Base-by-base conservation (phyloP, 2,329 filamentous ascomycete species). In the Fusarium clavum region DNA sequence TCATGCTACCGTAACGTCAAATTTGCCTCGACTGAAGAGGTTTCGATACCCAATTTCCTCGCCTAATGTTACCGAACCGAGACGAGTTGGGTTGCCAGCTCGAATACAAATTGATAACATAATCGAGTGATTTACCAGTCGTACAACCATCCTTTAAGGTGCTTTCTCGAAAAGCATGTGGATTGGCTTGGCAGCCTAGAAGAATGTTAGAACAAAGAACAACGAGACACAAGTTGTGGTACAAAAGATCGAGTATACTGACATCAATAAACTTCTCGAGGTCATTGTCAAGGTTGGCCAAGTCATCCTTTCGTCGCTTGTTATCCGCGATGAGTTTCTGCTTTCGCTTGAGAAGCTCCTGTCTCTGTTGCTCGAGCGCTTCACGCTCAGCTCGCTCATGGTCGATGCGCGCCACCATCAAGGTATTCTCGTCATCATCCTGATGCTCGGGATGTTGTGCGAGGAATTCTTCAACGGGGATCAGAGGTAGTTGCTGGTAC, bases 181-280 rank as follows among this genome's bases (percentile, higher is more conserved):
- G 62, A 97, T 97, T 0, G 93, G 93, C 85, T 94, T 95, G 53
- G 93, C 93, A 52, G 92, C 93, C 92, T 94, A 70, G 14, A 40
- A 62, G 56, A 12, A 47, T 24, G 56, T 72, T 73, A 78, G 72
- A 46, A 61, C 40, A 38, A 30, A 29, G 12, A 32, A 30, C 11
- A n/a, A 38, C 22, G 44, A 18, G 40, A 10, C 34, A 46, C 7
- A 20, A 25, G 29, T 20, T 16, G 27, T 13, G 14, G 13, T 9
- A 48, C 6, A 48, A 30, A 22, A 22, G 13, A 6, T 27, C 18
- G 12, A n/a, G 11, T 22, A 30, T 24, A 83, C 91, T 77, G 77
- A 93, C 92, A 80, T 97, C 94, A 75, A 97, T 95, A 77, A 97
- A 97, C 76, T 93, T 94, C 82, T 98, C 96, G 61, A 98, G 83